These are phyloP conservation scores for Podospora tetraspora DNA, from an alignment of 495 filamentous ascomycete species.

Conservation along the genomic window DNA sequence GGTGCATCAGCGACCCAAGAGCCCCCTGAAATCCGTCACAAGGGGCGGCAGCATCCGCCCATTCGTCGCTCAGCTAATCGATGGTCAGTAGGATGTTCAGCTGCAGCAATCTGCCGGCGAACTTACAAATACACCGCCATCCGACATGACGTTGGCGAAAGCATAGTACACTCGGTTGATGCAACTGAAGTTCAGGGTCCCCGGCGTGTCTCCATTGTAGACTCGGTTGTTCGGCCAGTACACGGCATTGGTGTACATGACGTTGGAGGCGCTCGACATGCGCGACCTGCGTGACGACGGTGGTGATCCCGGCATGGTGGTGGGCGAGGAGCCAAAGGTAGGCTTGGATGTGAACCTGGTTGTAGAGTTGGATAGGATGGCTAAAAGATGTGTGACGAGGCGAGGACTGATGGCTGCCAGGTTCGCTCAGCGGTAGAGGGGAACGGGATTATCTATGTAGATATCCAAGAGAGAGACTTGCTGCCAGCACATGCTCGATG, in stretches of 20 bases:
- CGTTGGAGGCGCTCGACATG: constrained; percentile 36
- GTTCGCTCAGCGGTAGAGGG: constrained; percentile 13
- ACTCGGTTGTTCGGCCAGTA: constrained; percentile 87
- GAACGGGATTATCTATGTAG: constrained; percentile 15
- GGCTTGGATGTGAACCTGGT: neutral
- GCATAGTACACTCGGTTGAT: constrained; percentile 82
- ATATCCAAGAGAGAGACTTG: constrained; percentile 9
- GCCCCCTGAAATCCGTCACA: constrained; percentile 76
- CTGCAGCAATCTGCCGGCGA: constrained; percentile 7
- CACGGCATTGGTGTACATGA: constrained; percentile 68
- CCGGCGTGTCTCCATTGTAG: constrained; percentile 72
- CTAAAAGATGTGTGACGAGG: neutral
- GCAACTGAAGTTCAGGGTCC: constrained; percentile 59
- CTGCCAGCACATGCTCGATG: constrained; percentile 29
- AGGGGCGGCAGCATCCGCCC: constrained; percentile 72
- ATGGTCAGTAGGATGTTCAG: constrained; percentile 9
- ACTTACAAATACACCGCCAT: constrained; percentile 78
- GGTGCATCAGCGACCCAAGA: constrained; percentile 65
- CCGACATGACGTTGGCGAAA: constrained; percentile 75
- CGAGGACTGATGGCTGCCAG: constrained; percentile 7
- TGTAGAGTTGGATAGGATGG: neutral
- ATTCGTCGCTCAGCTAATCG: constrained; percentile 75
- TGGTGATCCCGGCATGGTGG: constrained; percentile 16
- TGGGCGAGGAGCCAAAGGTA: neutral
- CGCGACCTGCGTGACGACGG: constrained; percentile 37